Conservation (phyloP, 2,329 filamentous ascomycete genomes). For the Claviceps digitariae region DNA sequence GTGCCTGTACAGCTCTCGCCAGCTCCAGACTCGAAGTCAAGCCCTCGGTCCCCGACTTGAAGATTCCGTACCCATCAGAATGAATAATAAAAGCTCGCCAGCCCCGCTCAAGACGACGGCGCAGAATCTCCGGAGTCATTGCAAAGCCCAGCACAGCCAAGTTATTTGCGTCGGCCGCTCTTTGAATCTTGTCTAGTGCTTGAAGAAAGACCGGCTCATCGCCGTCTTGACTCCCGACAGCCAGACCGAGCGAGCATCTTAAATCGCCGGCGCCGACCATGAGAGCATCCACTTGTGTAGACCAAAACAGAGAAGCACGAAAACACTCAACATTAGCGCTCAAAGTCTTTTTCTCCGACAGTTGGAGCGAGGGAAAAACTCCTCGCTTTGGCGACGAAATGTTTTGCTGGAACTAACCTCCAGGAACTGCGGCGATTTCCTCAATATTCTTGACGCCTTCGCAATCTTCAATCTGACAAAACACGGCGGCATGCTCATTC, state of each 20-base stretch:
- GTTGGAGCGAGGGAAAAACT: no score
- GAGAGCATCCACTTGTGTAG: background rate
- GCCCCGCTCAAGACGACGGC: background rate
- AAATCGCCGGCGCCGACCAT: background rate
- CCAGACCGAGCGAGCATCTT: constrained; percentile 1
- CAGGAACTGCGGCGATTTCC: background rate
- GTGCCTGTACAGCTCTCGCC: background rate
- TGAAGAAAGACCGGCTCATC: background rate
- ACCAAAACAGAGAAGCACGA: background rate
- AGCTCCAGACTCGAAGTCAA: background rate
- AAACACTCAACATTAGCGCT: background rate
- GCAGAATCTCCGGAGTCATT: background rate
- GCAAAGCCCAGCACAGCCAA: background rate
- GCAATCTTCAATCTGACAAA: background rate
- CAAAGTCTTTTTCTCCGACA: no score
- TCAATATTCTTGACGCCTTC: background rate
- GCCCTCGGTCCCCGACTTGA: background rate
- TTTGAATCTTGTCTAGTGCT: background rate
- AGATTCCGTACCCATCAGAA: background rate
- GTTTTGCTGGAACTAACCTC: background rate
- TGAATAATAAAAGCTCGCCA: background rate
- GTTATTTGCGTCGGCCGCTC: background rate
- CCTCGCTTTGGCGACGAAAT: no score
- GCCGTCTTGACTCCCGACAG: background rate
- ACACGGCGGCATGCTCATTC: background rate